Conservation (phyloP, 805 yeast species). For the Kuraishia cidri region DNA sequence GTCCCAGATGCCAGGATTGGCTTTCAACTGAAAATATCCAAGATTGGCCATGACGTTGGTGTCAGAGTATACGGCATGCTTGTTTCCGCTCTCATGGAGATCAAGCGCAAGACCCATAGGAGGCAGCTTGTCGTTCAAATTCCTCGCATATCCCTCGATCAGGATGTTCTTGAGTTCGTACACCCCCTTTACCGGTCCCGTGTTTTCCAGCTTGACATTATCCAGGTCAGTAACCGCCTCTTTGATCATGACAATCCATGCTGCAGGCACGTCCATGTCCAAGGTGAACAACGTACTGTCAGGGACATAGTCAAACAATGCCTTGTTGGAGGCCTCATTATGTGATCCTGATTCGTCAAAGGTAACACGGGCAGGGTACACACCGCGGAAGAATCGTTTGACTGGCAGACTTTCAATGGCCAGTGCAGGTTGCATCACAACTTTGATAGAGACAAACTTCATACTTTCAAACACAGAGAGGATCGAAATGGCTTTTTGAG, state of each 20-base stretch:
- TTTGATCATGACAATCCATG: slow-evolving; percentile 59
- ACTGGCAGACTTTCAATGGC: slow-evolving; percentile 33
- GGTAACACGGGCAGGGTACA: slow-evolving; percentile 22
- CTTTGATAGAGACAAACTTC: slow-evolving; percentile 40
- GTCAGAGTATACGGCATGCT: slow-evolving; percentile 27
- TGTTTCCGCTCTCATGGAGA: slow-evolving; percentile 12
- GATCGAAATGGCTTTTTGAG: slow-evolving; percentile 55
- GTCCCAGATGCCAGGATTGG: slow-evolving; percentile 63
- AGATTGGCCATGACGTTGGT: slow-evolving; percentile 70
- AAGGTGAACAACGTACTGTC: slow-evolving; percentile 40
- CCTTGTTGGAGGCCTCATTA: slow-evolving; percentile 10
- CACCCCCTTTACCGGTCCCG: slow-evolving; percentile 28
- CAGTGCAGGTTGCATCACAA: slow-evolving; percentile 51
- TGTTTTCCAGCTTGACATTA: slow-evolving; percentile 38
- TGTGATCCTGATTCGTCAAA: slow-evolving; percentile 23
- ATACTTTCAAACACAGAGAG: slow-evolving; percentile 25
- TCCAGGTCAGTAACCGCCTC: slow-evolving; percentile 52
- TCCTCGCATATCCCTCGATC: slow-evolving; percentile 65
- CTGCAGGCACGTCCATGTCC: slow-evolving; percentile 50
- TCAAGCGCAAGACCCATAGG: slow-evolving; percentile 48
- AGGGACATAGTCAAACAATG: slow-evolving; percentile 39
- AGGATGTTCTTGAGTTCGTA: slow-evolving; percentile 46
- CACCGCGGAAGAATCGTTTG: slow-evolving; percentile 50
- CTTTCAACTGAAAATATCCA: slow-evolving; percentile 78
- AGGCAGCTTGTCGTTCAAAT: slow-evolving; percentile 25